Evolutionary conservation across 805 yeast genomes (phyloP).

Genomic region (Kurtzmaniella fragi): DNA sequence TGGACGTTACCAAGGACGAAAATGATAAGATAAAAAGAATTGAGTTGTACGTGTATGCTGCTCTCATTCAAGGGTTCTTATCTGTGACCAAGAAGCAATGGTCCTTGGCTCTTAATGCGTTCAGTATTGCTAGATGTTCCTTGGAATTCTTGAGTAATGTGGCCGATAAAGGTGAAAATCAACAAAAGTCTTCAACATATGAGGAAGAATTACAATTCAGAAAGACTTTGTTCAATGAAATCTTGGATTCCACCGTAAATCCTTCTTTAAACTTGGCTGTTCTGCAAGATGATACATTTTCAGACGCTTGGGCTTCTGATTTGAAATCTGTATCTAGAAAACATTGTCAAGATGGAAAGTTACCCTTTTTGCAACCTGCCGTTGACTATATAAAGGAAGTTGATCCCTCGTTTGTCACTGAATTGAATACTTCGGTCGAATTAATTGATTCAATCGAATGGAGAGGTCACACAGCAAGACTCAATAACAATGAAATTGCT

Average conservation of each 20-base stretch:
- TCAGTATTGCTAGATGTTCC: constrained; percentile 57
- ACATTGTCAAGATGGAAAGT: constrained; percentile 25
- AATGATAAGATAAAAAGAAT: constrained; percentile 19
- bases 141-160: constrained; percentile 43
- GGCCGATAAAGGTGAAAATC: constrained; percentile 1
- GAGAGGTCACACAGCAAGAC: constrained; percentile 52
- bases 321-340: constrained; percentile 45
- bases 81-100: constrained; percentile 53
- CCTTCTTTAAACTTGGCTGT: constrained; percentile 58
- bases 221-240: constrained; percentile 46
- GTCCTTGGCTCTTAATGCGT: constrained; percentile 45
- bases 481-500: constrained; percentile 71
- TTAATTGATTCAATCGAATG: constrained; percentile 38
- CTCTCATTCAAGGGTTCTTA: constrained; percentile 50
- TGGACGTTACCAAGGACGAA: constrained; percentile 33
- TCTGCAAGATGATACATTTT: constrained; percentile 31
- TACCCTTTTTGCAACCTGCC: constrained; percentile 35
- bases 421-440: constrained; percentile 16
- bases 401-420: constrained; percentile 35
- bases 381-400: constrained; percentile 32
- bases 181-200: constrained; percentile 4
- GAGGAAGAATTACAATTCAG: constrained; percentile 23
- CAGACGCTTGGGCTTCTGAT: constrained; percentile 34
- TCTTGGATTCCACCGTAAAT: constrained; percentile 56
- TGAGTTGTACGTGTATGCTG: constrained; percentile 33